Conservation (phyloP, 2,329 filamentous ascomycete species). For the Ambrosiella xylebori region DNA sequence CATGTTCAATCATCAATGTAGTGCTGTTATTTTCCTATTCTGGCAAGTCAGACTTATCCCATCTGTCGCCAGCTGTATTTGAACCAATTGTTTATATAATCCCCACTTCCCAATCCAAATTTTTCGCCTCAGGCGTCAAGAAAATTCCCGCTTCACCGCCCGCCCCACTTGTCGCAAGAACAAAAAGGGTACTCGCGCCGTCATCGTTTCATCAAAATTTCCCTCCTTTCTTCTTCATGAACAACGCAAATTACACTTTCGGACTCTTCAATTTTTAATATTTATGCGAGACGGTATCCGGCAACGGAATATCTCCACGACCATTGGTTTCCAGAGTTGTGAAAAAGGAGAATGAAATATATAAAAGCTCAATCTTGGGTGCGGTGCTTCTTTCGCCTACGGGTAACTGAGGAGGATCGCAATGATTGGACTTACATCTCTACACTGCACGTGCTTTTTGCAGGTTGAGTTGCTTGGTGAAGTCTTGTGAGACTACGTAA, state of each 20-base stretch:
- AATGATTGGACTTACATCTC: conserved; percentile 41
- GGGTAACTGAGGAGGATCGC: conserved; percentile 35
- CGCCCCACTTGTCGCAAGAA: background rate
- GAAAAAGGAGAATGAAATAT: conserved; percentile 33
- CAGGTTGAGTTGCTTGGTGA: background rate
- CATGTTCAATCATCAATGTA: too few species aligned
- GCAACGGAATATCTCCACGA: conserved; percentile 26
- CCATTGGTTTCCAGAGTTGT: conserved; percentile 27
- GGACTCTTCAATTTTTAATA: conserved; percentile 17
- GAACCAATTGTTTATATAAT: too few species aligned
- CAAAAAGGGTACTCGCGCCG: background rate
- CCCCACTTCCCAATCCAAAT: too few species aligned
- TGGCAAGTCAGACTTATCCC: too few species aligned
- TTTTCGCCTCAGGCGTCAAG: too few species aligned
- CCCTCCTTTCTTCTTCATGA: conserved; percentile 22
- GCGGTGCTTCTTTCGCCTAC: conserved; percentile 33
- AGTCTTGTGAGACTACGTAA: background rate
- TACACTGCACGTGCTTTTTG: conserved; percentile 2
- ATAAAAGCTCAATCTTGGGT: conserved; percentile 39
- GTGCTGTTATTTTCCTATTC: too few species aligned
- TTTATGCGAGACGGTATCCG: conserved; percentile 29
- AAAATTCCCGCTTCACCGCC: background rate
- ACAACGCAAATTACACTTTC: conserved; percentile 33
- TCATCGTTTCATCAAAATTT: conserved; percentile 13
- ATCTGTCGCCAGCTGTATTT: too few species aligned